These are phyloP conservation scores for Detonula confervacea DNA, from an alignment of 352 stramenopile genomes.

Conservation along the genomic window DNA sequence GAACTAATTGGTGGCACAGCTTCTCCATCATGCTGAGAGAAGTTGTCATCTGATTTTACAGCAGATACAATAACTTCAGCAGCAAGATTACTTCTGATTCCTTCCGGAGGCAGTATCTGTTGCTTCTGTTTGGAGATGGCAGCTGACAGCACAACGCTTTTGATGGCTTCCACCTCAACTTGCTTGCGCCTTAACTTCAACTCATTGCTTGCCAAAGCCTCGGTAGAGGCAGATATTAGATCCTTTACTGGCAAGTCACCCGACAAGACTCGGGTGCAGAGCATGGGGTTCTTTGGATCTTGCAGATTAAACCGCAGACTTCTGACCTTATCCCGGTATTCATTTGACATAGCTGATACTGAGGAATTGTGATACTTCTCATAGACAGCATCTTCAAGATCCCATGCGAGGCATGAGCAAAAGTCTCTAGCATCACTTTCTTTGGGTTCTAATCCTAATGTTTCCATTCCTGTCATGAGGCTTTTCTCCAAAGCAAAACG, in stretches of 20 bases:
- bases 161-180: slow-evolving; percentile 59
- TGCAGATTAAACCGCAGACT: slow-evolving; percentile 68
- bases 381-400: slow-evolving; percentile 75
- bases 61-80: slow-evolving; percentile 32
- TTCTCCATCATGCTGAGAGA: slow-evolving; percentile 1
- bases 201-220: slow-evolving; percentile 70
- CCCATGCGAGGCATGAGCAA: slow-evolving; percentile 65
- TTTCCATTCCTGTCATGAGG: slow-evolving; percentile 56
- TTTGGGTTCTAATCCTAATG: slow-evolving; percentile 52
- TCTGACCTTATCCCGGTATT: slow-evolving; percentile 72
- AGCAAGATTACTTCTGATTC: slow-evolving; percentile 30
- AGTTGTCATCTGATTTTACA: slow-evolving; percentile 2
- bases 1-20: slow-evolving; percentile 14
- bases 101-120: neutral
- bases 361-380: slow-evolving; percentile 53
- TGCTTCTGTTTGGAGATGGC: slow-evolving; percentile 14
- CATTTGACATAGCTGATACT: slow-evolving; percentile 45
- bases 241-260: slow-evolving; percentile 59
- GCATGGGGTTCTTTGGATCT: slow-evolving; percentile 68
- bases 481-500: slow-evolving; percentile 55
- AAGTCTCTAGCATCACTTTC: slow-evolving; percentile 43
- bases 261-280: slow-evolving; percentile 68
- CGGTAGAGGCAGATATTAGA: slow-evolving; percentile 65
- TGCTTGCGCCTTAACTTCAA: slow-evolving; percentile 53
- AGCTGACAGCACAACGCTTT: slow-evolving; percentile 60